Evolutionary conservation across 495 filamentous ascomycete genomes (phyloP).

Genomic region (Clohesyomyces aquaticus): DNA sequence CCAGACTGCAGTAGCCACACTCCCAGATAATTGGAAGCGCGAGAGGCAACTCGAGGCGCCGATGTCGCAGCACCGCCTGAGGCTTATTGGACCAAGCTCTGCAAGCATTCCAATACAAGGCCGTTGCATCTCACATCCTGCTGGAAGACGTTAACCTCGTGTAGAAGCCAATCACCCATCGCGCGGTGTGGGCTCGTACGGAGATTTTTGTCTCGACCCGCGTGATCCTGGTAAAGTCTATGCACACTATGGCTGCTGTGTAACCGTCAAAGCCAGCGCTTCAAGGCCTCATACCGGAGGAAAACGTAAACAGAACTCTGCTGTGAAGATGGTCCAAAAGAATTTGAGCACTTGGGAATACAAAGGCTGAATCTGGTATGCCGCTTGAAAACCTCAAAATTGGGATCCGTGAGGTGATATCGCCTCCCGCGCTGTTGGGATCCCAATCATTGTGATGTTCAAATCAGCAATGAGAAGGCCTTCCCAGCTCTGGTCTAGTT

Average conservation of each 20-base stretch:
- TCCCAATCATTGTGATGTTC: no score
- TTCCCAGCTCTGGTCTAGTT: background rate
- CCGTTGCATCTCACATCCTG: constrained; percentile 9
- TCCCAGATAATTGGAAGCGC: constrained; percentile 2
- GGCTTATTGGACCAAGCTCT: constrained; percentile 23
- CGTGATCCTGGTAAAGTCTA: constrained; percentile 2
- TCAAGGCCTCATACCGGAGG: background rate
- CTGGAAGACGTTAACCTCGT: constrained; percentile 1
- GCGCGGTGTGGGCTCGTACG: constrained; percentile 3
- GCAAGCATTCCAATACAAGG: constrained; percentile 19
- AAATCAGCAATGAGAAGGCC: no score
- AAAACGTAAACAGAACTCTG: background rate
- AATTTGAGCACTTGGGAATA: background rate
- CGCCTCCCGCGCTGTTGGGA: background rate
- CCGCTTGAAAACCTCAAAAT: background rate
- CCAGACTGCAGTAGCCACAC: background rate
- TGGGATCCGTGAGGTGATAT: background rate
- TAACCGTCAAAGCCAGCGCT: background rate
- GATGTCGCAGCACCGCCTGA: constrained; percentile 19
- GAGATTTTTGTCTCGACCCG: constrained; percentile 28
- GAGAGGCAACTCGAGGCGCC: no score
- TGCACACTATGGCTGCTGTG: constrained; percentile 14
- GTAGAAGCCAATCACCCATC: constrained; percentile 14
- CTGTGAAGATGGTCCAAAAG: background rate
- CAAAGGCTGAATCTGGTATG: background rate